These are phyloP conservation scores for Penicillium crystallinum DNA, from an alignment of 495 filamentous ascomycete species.

Conservation along the genomic window DNA sequence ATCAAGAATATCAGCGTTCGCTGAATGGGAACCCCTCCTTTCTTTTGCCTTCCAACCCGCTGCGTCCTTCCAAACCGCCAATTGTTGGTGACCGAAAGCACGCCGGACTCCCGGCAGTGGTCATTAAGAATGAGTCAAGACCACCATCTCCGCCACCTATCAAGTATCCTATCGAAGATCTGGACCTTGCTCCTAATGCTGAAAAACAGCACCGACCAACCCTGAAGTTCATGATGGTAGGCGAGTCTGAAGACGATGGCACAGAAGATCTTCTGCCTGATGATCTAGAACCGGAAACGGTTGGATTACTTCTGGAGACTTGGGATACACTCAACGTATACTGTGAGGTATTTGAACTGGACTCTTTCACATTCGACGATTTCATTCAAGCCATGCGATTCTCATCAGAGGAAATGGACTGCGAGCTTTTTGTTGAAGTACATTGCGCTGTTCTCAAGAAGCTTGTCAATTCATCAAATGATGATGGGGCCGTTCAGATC, in stretches of 20 bases:
- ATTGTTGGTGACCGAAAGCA: conserved; percentile 38
- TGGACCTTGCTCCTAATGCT: conserved; percentile 63
- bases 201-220: conserved; percentile 60
- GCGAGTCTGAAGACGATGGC: conserved; percentile 40
- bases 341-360: conserved; percentile 84
- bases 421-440: conserved; percentile 83
- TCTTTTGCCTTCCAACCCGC: conserved; percentile 27
- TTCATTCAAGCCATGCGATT: conserved; percentile 85
- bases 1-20: conserved; percentile 49
- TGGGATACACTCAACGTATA: conserved; percentile 98
- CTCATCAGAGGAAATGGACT: conserved; percentile 68
- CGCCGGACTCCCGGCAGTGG: conserved; percentile 20
- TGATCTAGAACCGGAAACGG: conserved; percentile 70
- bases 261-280: conserved; percentile 42
- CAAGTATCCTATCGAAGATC: conserved; percentile 93
- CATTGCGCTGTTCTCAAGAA: conserved; percentile 89
- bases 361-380: conserved; percentile 97
- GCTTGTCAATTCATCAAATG: conserved; percentile 67
- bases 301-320: conserved; percentile 75
- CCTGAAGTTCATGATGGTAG: conserved; percentile 69
- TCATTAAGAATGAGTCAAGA: conserved; percentile 36
- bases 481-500: conserved; percentile 71
- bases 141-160: conserved; percentile 70
- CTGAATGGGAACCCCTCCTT: conserved; percentile 48
- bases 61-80: conserved; percentile 33